These are phyloP conservation scores for Tricladium varicosporioides DNA, from an alignment of 2,329 filamentous ascomycete genomes.

Conservation along the genomic window DNA sequence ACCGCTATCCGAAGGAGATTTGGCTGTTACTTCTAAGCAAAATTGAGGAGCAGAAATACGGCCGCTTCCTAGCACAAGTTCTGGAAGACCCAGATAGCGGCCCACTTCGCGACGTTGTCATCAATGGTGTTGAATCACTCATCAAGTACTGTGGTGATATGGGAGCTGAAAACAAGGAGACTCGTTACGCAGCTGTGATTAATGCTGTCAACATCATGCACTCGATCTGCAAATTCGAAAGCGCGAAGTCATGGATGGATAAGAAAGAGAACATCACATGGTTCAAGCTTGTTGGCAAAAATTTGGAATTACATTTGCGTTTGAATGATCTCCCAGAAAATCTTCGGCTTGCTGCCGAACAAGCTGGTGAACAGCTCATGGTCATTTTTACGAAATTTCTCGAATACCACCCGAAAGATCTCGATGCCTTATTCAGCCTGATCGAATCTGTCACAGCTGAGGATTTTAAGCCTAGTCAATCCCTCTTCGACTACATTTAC, in stretches of 20 bases:
- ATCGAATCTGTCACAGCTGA: slow-evolving; percentile 82
- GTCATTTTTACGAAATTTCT: slow-evolving; percentile 80
- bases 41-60: slow-evolving; percentile 81
- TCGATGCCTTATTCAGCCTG: slow-evolving; percentile 81
- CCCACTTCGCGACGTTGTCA: slow-evolving; percentile 70
- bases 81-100: slow-evolving; percentile 73
- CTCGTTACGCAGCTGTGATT: slow-evolving; percentile 66
- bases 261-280: slow-evolving; percentile 59
- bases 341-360: slow-evolving; percentile 81
- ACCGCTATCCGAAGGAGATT: slow-evolving; percentile 85
- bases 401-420: slow-evolving; percentile 67
- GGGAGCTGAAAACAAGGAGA: slow-evolving; percentile 65
- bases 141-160: slow-evolving; percentile 65
- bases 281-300: slow-evolving; percentile 68
- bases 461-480: slow-evolving; percentile 74
- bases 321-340: slow-evolving; percentile 66
- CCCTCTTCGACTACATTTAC: slow-evolving; percentile 81
- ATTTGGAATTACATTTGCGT: slow-evolving; percentile 73
- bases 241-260: slow-evolving; percentile 68
- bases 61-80: slow-evolving; percentile 87
- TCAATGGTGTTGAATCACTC: slow-evolving; percentile 70
- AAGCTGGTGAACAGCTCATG: slow-evolving; percentile 87
- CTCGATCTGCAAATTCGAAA: slow-evolving; percentile 66
- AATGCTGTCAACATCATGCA: slow-evolving; percentile 86
- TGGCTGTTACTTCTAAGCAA: slow-evolving; percentile 78